Conservation (phyloP, 2,329 filamentous ascomycete species). For the Diatrype stigma region DNA sequence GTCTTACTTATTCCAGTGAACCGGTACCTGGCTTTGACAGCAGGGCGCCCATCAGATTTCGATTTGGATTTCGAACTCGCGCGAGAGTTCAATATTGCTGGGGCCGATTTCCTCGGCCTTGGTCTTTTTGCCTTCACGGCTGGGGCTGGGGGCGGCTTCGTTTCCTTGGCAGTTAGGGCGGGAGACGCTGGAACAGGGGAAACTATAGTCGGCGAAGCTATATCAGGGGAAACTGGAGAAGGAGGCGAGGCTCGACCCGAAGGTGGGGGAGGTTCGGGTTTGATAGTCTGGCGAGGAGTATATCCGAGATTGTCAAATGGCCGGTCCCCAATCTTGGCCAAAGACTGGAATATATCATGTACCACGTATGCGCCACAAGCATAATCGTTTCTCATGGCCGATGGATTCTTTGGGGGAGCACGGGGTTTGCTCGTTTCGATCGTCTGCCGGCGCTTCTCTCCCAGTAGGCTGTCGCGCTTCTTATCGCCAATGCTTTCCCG, state of each 20-base stretch:
- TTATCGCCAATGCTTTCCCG: slow-evolving; percentile 19
- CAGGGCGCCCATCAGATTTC: slow-evolving; percentile 1
- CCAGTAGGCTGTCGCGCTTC: slow-evolving; percentile 15
- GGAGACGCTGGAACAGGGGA: too few species aligned
- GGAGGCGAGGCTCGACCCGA: slow-evolving; percentile 12
- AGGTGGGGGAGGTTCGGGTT: slow-evolving; percentile 19
- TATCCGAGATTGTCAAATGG: slow-evolving; percentile 29
- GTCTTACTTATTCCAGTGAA: slow-evolving; percentile 4
- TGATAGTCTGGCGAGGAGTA: slow-evolving; percentile 31
- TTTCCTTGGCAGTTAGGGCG: too few species aligned
- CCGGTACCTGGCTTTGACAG: slow-evolving; percentile 7
- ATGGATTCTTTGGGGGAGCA: slow-evolving; percentile 26
- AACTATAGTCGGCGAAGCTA: too few species aligned
- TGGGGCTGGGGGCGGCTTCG: too few species aligned
- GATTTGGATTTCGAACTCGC: not conserved
- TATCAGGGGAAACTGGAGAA: slow-evolving; percentile 4
- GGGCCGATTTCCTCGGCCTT: slow-evolving; percentile 37
- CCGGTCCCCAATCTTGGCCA: slow-evolving; percentile 26
- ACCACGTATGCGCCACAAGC: slow-evolving; percentile 28
- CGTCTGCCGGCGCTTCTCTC: slow-evolving; percentile 16
- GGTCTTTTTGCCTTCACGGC: slow-evolving; percentile 28
- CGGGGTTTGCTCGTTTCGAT: slow-evolving; percentile 16
- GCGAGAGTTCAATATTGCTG: slow-evolving; percentile 24
- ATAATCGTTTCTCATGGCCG: slow-evolving; percentile 29
- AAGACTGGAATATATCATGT: slow-evolving; percentile 27